Base-by-base conservation (phyloP, 23 red algal genomes). In the Gracilaria gracilis region DNA sequence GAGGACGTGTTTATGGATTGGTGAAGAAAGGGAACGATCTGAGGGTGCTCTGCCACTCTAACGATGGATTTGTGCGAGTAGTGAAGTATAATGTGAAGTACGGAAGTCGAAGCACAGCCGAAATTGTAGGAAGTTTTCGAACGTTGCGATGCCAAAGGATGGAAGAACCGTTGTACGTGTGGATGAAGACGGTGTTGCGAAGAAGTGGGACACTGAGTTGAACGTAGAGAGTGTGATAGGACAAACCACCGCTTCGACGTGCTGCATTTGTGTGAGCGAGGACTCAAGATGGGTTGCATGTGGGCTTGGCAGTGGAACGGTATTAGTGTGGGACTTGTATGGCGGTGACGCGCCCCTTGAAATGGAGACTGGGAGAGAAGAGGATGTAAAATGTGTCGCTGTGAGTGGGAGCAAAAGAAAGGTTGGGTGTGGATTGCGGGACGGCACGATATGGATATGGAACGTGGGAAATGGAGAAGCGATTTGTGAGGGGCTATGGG, bases 201-300 rank as follows among this genome's bases (percentile, higher is more conserved):
- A 35, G 27, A 35, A 29, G 27, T 67, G 27, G 27, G 62, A 67
- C 27, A 1, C 19, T 20, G 62, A 3, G 33, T 14, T 3, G 12
- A 17, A 35, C 17, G 33, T 33, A 24, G 11, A 67, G 25, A 67
- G 7, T 33, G 27, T 33, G 1, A 29, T 29, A 34, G 9, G 62
- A 9, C 2, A 34, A 24, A 31, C 12, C 0, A 31, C 7, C 1
- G 27, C 9, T 3, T 2, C 7, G 20, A 35, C 17, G 5, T 1
- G 11, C 14, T 33, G 62, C 16, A 17, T 67, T 36, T 28, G 28
- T 31, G 1, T 67, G 33, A 67, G 62, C 33, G 62, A 33, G 9
- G 33, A 67, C 32, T 29, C 28, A 24, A 67, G 33, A 67, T 67
- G 62, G 62, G 62, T 67, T 29, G 62, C 62, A 28, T 67, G 62